These are phyloP conservation scores for Ceratocystis ficicola DNA, from an alignment of 2,329 filamentous ascomycete genomes.

Conservation along the genomic window DNA sequence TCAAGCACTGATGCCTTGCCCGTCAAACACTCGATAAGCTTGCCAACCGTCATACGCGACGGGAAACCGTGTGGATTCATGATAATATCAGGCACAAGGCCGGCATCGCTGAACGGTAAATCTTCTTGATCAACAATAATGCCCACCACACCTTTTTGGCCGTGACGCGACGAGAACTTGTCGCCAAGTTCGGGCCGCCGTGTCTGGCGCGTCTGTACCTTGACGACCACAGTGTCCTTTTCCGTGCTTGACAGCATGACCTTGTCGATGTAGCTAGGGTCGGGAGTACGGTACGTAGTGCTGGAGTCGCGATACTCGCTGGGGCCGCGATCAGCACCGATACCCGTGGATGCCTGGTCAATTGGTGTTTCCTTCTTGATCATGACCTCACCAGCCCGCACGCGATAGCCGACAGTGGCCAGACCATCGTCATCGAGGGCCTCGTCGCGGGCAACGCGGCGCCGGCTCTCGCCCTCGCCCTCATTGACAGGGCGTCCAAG, in stretches of 20 bases:
- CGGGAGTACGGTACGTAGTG: slow-evolving; percentile 68
- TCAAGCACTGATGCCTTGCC: slow-evolving; percentile 85
- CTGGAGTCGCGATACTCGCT: slow-evolving; percentile 56
- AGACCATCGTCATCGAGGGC: slow-evolving; percentile 77
- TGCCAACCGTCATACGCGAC: slow-evolving; percentile 97
- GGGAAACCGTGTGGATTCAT: slow-evolving; percentile 99
- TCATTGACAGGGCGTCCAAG: slow-evolving; percentile 46
- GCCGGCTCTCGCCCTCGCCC: slow-evolving; percentile 49
- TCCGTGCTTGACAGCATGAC: slow-evolving; percentile 88
- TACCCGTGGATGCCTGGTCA: slow-evolving; percentile 60
- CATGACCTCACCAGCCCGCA: slow-evolving; percentile 71
- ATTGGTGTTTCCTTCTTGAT: slow-evolving; percentile 80
- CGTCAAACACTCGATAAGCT: slow-evolving; percentile 87
- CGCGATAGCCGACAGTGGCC: slow-evolving; percentile 69
- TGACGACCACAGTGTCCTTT: slow-evolving; percentile 73
- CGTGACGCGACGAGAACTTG: slow-evolving; percentile 97
- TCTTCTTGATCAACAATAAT: slow-evolving; percentile 96
- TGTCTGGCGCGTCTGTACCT: slow-evolving; percentile 93
- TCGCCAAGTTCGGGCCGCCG: slow-evolving; percentile 88
- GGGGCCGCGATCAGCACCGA: slow-evolving; percentile 52
- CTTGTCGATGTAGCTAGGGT: slow-evolving; percentile 87
- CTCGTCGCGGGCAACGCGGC: slow-evolving; percentile 54
- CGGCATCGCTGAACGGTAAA: slow-evolving; percentile 85
- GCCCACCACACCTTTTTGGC: slow-evolving; percentile 93
- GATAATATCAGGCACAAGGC: slow-evolving; percentile 94